Evolutionary conservation across 202 grass and related monocot genomes (phyloP), one percentile per base, ranked within the genome.

Genomic region (Schoenoplectus tabernaemontani): DNA sequence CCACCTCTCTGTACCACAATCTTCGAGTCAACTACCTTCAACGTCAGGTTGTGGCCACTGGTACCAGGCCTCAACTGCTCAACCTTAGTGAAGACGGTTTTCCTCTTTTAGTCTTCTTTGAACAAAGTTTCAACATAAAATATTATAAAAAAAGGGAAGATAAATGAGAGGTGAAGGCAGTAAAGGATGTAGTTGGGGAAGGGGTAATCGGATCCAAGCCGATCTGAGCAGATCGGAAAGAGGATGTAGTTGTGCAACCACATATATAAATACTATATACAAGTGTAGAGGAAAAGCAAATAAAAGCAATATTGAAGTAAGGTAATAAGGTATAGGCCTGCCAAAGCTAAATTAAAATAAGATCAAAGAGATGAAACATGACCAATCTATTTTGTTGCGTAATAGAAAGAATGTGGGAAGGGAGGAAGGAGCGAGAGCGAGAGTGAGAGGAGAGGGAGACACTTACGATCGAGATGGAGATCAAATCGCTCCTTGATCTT

Each of bases 401-500:
- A n/a, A n/a, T n/a, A n/a, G n/a, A n/a, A n/a, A n/a, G n/a, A n/a
- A n/a, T n/a, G n/a, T n/a, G n/a, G n/a, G n/a, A n/a, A n/a, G n/a
- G n/a, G n/a, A n/a, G n/a, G n/a, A n/a, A n/a, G n/a, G n/a, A n/a
- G n/a, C n/a, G n/a, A n/a, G n/a, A n/a, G n/a, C n/a, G n/a, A n/a
- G n/a, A n/a, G n/a, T n/a, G n/a, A n/a, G n/a, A n/a, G n/a, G n/a
- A 3, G 9, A 43, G 42, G 4, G 38, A 43, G 22, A 42, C 19
- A 47, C 66, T 71, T 15, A 71, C 66, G 22, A 22, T 71, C 39
- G 13, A 67, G 2, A 17, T n/a, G n/a, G n/a, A n/a, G n/a, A n/a
- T n/a, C n/a, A n/a, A n/a, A n/a, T n/a, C n/a, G n/a, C n/a, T 71
- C 66, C n/a, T 43, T 43, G 66, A 71, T 71, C 36, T 37, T 37